Percentiles rank a stretch among this genome's conserved stretches.
Evolutionary conservation across 495 filamentous ascomycete species (phyloP).

Genomic region (Penicillium maclennaniae): DNA sequence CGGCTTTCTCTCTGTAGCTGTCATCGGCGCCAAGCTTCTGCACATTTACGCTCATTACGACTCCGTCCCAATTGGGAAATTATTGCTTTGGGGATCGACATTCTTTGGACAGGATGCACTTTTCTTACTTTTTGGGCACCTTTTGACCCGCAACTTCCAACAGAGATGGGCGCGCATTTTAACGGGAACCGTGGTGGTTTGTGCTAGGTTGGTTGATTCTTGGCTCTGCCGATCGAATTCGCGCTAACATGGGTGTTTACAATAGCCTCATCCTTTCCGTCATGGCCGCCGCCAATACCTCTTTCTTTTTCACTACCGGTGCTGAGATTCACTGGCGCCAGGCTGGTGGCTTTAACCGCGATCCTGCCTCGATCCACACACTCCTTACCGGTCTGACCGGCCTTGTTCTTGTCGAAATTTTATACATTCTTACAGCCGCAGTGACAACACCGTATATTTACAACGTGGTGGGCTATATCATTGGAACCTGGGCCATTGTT

Average conservation of each 20-base stretch:
- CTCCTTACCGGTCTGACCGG: constrained; percentile 37
- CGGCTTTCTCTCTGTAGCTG: constrained; percentile 17
- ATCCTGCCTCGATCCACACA: constrained; percentile 35
- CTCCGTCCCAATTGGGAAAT: constrained; percentile 13
- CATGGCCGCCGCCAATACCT: constrained; percentile 36
- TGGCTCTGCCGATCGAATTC: not conserved
- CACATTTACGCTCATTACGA: constrained; percentile 26
- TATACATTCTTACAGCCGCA: constrained; percentile 23
- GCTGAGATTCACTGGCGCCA: constrained; percentile 43
- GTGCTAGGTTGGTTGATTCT: constrained; percentile 9
- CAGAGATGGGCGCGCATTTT: constrained; percentile 6
- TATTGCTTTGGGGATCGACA: constrained; percentile 26
- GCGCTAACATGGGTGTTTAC: not conserved
- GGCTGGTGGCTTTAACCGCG: constrained; percentile 29
- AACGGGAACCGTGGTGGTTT: constrained; percentile 8
- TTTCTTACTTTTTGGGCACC: constrained; percentile 14
- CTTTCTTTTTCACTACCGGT: constrained; percentile 34
- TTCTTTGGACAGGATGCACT: constrained; percentile 28
- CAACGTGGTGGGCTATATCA: constrained; percentile 18
- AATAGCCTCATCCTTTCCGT: constrained; percentile 30
- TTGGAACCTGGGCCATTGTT: constrained; percentile 21
- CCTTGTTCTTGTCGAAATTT: constrained; percentile 30
- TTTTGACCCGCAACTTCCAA: constrained; percentile 10
- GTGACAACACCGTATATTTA: constrained; percentile 22
- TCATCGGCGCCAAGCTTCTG: constrained; percentile 24